Base-by-base conservation (phyloP, 345 rosid species). In the Populus simonii region DNA sequence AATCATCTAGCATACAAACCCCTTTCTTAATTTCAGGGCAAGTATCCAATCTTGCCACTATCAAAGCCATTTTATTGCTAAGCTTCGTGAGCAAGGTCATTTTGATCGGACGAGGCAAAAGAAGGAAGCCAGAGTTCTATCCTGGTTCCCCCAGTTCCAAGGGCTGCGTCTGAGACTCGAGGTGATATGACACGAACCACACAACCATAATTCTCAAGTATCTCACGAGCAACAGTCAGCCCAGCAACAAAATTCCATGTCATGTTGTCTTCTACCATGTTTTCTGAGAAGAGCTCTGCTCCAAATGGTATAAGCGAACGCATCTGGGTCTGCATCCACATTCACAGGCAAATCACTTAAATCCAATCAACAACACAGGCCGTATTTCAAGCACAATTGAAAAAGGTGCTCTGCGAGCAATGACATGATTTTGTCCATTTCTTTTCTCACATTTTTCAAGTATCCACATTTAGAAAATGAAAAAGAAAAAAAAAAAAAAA, bases 231-330 rank as follows among this genome's bases (percentile, higher is more conserved):
- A 62, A 93, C 92, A 23, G 93, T 91, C 70, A 95, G 84, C 66
- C 98, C 98, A 5, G 98, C 97, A 39, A 95, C 90, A 75, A 95
- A 93, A 86, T 93, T 95, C 98, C 98, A 95, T 1, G 98, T 93
- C 98, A 95, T 95, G 88, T 95, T 95, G 89, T 93, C 99, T 83
- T 93, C 97, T 51, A 93, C 83, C 98, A 84, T 93, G 84, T 90
- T 88, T 31, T 86, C 91, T 0, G 94, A 85, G 59, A 80, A 53
- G 61, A 92, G 95, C 51, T 89, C 97, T 36, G 88, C 81, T 45
- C 99, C 99, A 80, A 92, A 95, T 68, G 99, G 97, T 80, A 90
- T 81, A 53, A 93, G 88, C 0, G 93, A 89, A 82, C 88, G 97
- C 96, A 85, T 89, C 82, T 95, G 95, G n/a, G 96, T 95, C 99